Conservation (phyloP, 345 rosid genomes). For the Pistacia integerrima region DNA sequence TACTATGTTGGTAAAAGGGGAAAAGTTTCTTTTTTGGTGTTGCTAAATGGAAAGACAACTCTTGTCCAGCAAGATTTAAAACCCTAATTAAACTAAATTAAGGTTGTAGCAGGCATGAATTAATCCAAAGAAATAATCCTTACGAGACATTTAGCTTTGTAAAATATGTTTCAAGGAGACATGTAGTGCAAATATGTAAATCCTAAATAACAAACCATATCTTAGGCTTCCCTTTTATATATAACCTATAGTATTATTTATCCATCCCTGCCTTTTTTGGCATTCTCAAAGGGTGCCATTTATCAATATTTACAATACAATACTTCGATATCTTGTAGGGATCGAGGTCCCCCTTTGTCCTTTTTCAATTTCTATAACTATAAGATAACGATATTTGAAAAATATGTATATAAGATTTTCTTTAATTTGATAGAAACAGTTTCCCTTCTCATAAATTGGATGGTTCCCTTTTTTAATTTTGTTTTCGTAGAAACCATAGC, state of each 20-base stretch:
- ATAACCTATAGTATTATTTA: not conserved
- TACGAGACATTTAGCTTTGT: conserved; percentile 8
- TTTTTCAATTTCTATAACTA: too few relatives aligned
- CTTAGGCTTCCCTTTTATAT: not conserved
- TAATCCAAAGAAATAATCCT: conserved; percentile 18
- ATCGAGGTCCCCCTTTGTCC: too few relatives aligned
- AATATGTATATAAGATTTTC: too few relatives aligned
- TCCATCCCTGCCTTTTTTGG: not conserved
- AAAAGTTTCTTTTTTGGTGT: not conserved
- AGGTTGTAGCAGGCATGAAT: not conserved
- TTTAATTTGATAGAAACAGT: too few relatives aligned
- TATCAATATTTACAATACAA: not conserved
- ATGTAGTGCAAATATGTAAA: not conserved
- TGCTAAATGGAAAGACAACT: conserved; percentile 26
- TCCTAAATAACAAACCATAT: not conserved
- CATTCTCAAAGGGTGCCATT: not conserved
- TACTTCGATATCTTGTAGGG: too few relatives aligned
- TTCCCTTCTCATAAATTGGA: too few relatives aligned
- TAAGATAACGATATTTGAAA: too few relatives aligned
- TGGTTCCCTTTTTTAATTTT: too few relatives aligned
- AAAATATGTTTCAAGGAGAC: not conserved
- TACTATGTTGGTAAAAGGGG: conserved; percentile 14
- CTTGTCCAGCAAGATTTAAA: conserved; percentile 4
- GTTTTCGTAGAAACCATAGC: too few relatives aligned
- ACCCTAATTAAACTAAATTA: not conserved